Evolutionary conservation across 2,329 filamentous ascomycete species (phyloP).

Genomic region (Fusarium brevicatenulatum): DNA sequence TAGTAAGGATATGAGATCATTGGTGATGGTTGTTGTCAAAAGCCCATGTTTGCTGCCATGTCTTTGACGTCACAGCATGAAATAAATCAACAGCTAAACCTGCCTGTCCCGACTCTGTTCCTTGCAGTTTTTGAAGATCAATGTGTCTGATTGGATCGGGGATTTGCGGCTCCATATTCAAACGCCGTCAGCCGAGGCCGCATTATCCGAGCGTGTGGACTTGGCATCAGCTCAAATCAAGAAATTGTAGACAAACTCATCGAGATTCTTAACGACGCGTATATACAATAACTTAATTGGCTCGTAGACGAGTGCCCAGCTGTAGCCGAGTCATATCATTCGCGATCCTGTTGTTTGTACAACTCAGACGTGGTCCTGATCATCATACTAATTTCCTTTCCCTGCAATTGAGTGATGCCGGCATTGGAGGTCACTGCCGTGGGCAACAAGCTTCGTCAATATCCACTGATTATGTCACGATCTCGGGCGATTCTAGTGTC

Average conservation of each 20-base stretch:
- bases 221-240: slow-evolving; percentile 28
- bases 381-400: neutral
- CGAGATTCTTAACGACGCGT: slow-evolving; percentile 4
- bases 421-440: neutral
- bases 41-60: neutral
- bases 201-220: slow-evolving; percentile 22
- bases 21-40: neutral
- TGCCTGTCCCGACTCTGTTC: slow-evolving; percentile 18
- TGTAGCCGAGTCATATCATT: neutral
- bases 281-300: neutral
- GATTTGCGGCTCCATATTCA: slow-evolving; percentile 29
- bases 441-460: neutral
- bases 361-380: neutral
- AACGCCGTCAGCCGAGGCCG: slow-evolving; percentile 26
- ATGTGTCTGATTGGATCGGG: slow-evolving; percentile 21
- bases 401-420: neutral
- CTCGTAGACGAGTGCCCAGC: neutral
- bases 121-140: slow-evolving; percentile 8
- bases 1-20: slow-evolving; percentile 27
- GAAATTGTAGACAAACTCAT: slow-evolving; percentile 1
- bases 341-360: neutral
- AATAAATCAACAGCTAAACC: slow-evolving; percentile 14
- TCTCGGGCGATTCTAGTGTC: neutral
- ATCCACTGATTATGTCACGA: slow-evolving; percentile 10
- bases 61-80: slow-evolving; percentile 34